Evolutionary conservation across 768 basidiomycete species (phyloP).

Genomic region (Tricholoma terreum): DNA sequence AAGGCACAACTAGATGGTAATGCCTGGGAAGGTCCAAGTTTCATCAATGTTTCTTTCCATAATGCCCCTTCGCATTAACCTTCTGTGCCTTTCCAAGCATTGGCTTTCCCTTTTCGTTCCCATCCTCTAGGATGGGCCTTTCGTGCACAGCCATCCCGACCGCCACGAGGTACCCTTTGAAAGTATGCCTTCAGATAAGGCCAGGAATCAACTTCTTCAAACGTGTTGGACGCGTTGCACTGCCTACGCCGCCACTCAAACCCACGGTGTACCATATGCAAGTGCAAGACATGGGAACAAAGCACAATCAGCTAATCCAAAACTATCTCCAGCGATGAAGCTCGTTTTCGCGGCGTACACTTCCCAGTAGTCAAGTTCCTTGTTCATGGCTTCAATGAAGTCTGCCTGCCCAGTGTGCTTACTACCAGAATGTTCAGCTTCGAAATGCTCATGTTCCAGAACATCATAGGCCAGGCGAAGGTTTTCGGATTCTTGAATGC

Average conservation of each 20-base stretch:
- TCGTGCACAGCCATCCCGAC: slow-evolving; percentile 20
- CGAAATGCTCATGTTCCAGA: slow-evolving; percentile 25
- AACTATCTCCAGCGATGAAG: slow-evolving; percentile 24
- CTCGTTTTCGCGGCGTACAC: slow-evolving; percentile 15
- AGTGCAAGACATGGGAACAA: slow-evolving; percentile 25
- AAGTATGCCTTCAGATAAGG: slow-evolving; percentile 22
- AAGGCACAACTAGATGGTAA: no score
- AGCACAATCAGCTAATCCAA: slow-evolving; percentile 25
- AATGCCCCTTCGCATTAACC: slow-evolving; percentile 11
- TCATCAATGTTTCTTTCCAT: background rate
- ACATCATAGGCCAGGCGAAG: slow-evolving; percentile 23
- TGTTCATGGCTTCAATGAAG: slow-evolving; percentile 16
- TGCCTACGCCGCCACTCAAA: slow-evolving; percentile 18
- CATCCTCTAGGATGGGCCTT: slow-evolving; percentile 23
- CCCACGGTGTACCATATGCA: slow-evolving; percentile 27
- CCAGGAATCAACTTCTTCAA: slow-evolving; percentile 14
- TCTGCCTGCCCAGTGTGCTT: slow-evolving; percentile 11
- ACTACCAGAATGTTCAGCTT: slow-evolving; percentile 13
- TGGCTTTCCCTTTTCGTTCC: slow-evolving; percentile 18
- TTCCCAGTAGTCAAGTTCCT: slow-evolving; percentile 26
- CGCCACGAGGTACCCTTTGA: slow-evolving; percentile 17
- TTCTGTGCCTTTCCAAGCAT: slow-evolving; percentile 19
- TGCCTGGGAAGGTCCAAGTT: no score
- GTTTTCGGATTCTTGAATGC: slow-evolving; percentile 28
- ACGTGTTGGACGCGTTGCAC: background rate